A percentile compares a stretch with the other conserved stretches of the same genome.
phyloP scores from a whole-genome alignment of 139 green algal species.

The Gonium pectorale region DNA sequence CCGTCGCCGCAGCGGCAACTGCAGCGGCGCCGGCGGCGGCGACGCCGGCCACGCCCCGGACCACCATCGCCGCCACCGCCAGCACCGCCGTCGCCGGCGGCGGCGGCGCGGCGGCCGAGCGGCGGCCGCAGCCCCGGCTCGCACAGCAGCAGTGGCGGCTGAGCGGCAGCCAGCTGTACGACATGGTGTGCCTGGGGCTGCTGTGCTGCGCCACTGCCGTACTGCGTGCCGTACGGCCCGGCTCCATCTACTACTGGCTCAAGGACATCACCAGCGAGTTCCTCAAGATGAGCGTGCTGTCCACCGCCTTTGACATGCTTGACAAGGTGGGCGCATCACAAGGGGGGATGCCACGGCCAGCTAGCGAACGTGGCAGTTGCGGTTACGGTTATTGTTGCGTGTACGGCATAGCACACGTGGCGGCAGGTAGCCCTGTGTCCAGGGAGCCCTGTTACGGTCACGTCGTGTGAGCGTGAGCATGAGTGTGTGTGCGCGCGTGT shows the following conservation, averaged over 20 bases:
- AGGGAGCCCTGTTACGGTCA: too few relatives aligned
- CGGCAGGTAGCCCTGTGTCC: too few relatives aligned
- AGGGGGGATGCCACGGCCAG: too few relatives aligned
- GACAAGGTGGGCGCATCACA: constrained; percentile 83
- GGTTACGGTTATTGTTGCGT: too few relatives aligned
- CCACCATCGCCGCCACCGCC: neutral
- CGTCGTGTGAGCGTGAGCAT: too few relatives aligned
- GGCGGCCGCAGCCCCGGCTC: neutral
- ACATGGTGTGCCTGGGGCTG: constrained; percentile 81
- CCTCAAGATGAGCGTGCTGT: constrained; percentile 90
- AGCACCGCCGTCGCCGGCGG: neutral
- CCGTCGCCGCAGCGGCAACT: neutral
- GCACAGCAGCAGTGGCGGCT: neutral
- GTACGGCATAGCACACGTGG: too few relatives aligned
- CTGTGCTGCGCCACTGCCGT: constrained; percentile 64
- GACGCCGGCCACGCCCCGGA: too few relatives aligned
- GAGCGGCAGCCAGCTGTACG: constrained; percentile 75
- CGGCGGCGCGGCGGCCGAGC: neutral
- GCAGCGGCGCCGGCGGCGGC: too few relatives aligned
- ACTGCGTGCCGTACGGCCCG: constrained; percentile 76
- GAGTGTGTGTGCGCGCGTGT: neutral
- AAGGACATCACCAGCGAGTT: constrained; percentile 81
- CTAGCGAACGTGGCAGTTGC: too few relatives aligned
- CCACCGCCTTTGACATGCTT: constrained; percentile 85
- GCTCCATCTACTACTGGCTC: constrained; percentile 90